These are phyloP conservation scores for Pelargonium hybrid DNA, from an alignment of 441 rosid genomes.

Conservation along the genomic window DNA sequence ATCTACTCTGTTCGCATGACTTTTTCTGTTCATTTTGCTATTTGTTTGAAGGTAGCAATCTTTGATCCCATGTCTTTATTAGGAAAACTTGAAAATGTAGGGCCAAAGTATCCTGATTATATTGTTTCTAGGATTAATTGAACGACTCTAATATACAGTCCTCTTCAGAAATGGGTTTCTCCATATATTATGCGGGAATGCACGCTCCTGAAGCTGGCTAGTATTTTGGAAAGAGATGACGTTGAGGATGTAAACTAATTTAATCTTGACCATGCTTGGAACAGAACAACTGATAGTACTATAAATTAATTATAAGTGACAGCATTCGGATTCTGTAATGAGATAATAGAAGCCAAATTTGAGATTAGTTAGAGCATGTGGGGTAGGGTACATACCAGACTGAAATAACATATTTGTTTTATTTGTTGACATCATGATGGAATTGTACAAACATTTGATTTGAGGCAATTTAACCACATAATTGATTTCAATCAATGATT, in stretches of 20 bases:
- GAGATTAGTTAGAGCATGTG: background rate
- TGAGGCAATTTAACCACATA: background rate
- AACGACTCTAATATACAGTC: background rate
- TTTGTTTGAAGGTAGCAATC: background rate
- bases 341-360: background rate
- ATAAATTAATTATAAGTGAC: too few species aligned
- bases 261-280: background rate
- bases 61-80: background rate
- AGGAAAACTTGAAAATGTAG: background rate
- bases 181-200: background rate
- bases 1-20: background rate
- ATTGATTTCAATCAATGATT: background rate
- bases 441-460: background rate
- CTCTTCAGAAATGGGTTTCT: background rate
- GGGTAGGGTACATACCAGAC: too few species aligned
- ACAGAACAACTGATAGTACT: background rate
- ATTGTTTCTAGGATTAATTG: background rate
- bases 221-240: background rate
- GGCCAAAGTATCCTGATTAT: background rate
- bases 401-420: too few species aligned
- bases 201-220: background rate
- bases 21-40: background rate
- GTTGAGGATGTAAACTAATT: background rate
- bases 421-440: too few species aligned
- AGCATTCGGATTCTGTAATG: background rate